A percentile compares a stretch with the other conserved stretches of the same genome.
phyloP scores from a whole-genome alignment of 1,139 yeast species.

The Blastobotrys niveus region DNA sequence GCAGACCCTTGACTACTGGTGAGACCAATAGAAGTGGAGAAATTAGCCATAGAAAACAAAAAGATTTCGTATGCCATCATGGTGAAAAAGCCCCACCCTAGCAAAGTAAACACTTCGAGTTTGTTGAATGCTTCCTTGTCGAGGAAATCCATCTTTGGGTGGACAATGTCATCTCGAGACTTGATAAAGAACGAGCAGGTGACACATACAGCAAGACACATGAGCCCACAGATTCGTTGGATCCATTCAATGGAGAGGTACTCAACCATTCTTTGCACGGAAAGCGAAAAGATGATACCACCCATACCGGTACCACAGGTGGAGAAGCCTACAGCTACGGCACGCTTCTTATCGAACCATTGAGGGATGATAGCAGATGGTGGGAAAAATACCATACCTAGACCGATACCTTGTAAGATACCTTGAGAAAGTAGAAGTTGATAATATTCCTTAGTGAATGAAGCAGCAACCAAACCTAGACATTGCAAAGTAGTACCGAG shows the following conservation, averaged over 20 bases:
- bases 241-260: slow-evolving; percentile 63
- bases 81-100: slow-evolving; percentile 53
- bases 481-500: slow-evolving; percentile 50
- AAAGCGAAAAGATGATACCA: slow-evolving; percentile 34
- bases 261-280: slow-evolving; percentile 38
- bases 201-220: slow-evolving; percentile 35
- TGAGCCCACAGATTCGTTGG: slow-evolving; percentile 51
- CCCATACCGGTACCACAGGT: slow-evolving; percentile 36
- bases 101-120: slow-evolving; percentile 37
- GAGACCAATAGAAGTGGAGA: slow-evolving; percentile 56
- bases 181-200: slow-evolving; percentile 42
- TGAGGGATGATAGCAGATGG: slow-evolving; percentile 49
- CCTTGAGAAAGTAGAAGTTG: slow-evolving; percentile 71
- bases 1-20: slow-evolving; percentile 50
- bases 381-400: slow-evolving; percentile 56
- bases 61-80: slow-evolving; percentile 55
- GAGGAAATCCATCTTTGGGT: slow-evolving; percentile 29
- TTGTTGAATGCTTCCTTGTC: slow-evolving; percentile 26
- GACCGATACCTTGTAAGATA: slow-evolving; percentile 55
- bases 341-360: slow-evolving; percentile 55
- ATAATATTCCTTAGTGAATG: slow-evolving; percentile 55
- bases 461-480: slow-evolving; percentile 56
- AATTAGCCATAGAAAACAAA: slow-evolving; percentile 57
- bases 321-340: slow-evolving; percentile 48
- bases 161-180: slow-evolving; percentile 39